Evolutionary conservation across 2,329 filamentous ascomycete species (phyloP), one percentile per base, ranked within the genome.

Genomic region (Bipolaris sorokiniana): DNA sequence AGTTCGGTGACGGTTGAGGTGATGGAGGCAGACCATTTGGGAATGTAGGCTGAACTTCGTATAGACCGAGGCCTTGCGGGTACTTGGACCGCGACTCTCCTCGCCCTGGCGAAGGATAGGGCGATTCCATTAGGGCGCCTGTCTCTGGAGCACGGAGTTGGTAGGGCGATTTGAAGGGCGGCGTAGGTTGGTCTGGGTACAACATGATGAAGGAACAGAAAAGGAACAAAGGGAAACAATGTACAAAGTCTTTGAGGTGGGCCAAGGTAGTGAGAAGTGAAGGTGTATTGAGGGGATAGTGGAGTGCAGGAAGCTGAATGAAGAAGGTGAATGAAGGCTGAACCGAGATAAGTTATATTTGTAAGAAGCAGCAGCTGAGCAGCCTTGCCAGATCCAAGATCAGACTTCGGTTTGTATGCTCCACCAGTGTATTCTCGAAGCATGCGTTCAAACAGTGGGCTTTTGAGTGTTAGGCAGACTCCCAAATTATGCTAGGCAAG

Each of bases 391-490:
- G 58, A 58, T 63, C 51, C 60, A 56, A 61, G 60, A 58, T 61
- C 54, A 64, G 59, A 67, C 51, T 58, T 64, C 51, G 57, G 59
- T 67, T 64, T 68, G 58, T 64, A 66, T 64, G 66, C 65, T 71
- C 72, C 67, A 69, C 72, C 73, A 69, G 74, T 73, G 72, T 68
- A 63, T 59, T 67, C 63, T 68, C 56, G 52, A 64, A 66, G 48
- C 51, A 59, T 59, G 58, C 54, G 59, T 70, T 69, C 64, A 60
- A 60, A 66, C 44, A 61, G 61, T 71, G 65, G 67, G 69, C 64
- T 71, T 66, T 68, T 69, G 61, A 65, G 59, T 62, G 67, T 71
- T 64, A 76, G 74, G 74, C 74, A 75, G 74, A 76, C 65, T 72
- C 66, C 67, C 68, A 71, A 61, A 74, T 69, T 67, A 70, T 69